These are phyloP conservation scores for Ogataea dorogensis DNA, from an alignment of 805 yeast genomes.

Conservation along the genomic window DNA sequence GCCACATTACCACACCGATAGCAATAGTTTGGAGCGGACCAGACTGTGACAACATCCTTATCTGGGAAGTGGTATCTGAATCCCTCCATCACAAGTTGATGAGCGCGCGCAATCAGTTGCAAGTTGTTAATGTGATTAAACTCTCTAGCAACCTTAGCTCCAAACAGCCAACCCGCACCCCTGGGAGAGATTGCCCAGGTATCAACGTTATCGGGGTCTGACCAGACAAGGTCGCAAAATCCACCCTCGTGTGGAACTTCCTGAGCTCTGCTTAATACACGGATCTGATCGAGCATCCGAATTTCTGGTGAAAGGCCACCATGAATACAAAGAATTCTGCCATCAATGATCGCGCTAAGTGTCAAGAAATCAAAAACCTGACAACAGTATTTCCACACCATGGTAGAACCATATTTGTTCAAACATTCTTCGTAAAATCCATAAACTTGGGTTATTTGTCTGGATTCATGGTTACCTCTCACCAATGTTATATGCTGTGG, in stretches of 20 bases:
- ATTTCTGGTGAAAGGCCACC: conserved; percentile 98
- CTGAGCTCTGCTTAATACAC: conserved; percentile 93
- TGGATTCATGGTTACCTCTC: conserved; percentile 95
- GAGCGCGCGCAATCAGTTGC: conserved; percentile 90
- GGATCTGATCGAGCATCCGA: conserved; percentile 93
- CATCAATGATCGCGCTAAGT: conserved; percentile 93
- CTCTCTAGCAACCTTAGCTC: conserved; percentile 89
- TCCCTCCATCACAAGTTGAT: conserved; percentile 98
- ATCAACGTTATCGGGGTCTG: conserved; percentile 96
- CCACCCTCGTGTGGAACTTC: conserved; percentile 99
- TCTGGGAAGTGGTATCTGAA: conserved; percentile 95
- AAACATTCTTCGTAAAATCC: conserved; percentile 97
- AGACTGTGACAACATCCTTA: conserved; percentile 87
- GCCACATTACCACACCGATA: conserved; percentile 98
- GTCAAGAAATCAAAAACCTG: conserved; percentile 94
- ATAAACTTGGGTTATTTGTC: conserved; percentile 98
- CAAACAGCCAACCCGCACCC: conserved; percentile 99
- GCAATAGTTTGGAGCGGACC: conserved; percentile 98
- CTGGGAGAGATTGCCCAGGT: conserved; percentile 98
- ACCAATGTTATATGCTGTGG: conserved; percentile 78
- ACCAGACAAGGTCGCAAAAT: conserved; percentile 95
- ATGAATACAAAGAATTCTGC: conserved; percentile 90
- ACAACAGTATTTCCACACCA: conserved; percentile 95
- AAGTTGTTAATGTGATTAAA: conserved; percentile 93
- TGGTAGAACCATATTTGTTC: conserved; percentile 88